Evolutionary conservation across 202 grass and related monocot species (phyloP), one percentile per base, ranked within the genome.

Genomic region (Hordeum pubiflorum): DNA sequence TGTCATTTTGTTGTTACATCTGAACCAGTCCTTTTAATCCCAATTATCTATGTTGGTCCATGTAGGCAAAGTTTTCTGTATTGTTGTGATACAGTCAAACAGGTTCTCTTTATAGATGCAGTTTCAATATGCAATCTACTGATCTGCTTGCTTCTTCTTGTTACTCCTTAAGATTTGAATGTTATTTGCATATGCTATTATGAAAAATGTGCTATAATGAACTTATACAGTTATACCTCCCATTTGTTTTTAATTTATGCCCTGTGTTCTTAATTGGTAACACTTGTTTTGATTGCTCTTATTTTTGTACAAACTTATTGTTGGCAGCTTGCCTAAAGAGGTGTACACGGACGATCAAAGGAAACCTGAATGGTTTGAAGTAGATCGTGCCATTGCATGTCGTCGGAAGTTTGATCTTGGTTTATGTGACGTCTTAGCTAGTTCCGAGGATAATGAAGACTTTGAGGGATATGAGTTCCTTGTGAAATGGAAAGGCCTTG

Each of bases 401-500:
- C 56, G 83, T 67, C 84, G 31, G 60, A 89, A 88, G 78, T 72
- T 20, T 80, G 46, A 74, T 14, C 38, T 18, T 44, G 22, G 69
- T 75, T 83, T 46, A 36, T 93, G 82, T 84, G 72, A 89, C 41
- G 82, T 91, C 57, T 86, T 87, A 78, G 76, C 48, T 66, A n/a
- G n/a, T 56, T 66, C 75, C 78, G 21, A 83, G 10, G 62, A 77
- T 65, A 80, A 89, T 36, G 50, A 83, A 72, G 48, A 66, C 50
- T 62, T 64, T 12, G 68, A 54, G 7, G 91, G 41, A 24, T 86
- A 78, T 64, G 81, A 93, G 58, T 88, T 91, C 57, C 83, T 93
- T 68, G 86, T 93, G 14, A 93, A 93, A 83, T 93, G 91, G 91
- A 93, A 83, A 78, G 88, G 71, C 39, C 85, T 93, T 81, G 88